phyloP scores from a whole-genome alignment of 257 asterid species.

The Fraxinus cuspidata region DNA sequence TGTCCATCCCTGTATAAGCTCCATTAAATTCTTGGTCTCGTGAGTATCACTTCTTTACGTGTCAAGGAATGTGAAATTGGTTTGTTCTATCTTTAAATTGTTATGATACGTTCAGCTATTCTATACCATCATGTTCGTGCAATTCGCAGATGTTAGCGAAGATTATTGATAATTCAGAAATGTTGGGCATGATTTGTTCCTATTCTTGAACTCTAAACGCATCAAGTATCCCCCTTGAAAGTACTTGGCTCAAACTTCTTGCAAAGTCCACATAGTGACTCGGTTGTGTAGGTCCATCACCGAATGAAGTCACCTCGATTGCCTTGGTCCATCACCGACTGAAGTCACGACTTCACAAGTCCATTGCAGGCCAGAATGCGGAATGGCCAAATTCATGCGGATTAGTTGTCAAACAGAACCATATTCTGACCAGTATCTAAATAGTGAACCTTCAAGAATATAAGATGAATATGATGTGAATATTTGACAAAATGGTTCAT shows the following conservation, averaged over 20 bases:
- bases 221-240: too few species aligned
- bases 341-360: too few species aligned
- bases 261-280: too few species aligned
- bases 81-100: too few species aligned
- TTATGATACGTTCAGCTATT: too few species aligned
- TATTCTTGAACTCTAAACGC: background rate
- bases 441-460: background rate
- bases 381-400: too few species aligned
- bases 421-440: too few species aligned
- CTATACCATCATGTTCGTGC: background rate
- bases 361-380: too few species aligned
- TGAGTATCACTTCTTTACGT: background rate
- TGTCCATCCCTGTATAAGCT: slow-evolving; percentile 80
- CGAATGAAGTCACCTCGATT: too few species aligned
- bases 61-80: background rate
- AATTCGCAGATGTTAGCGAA: background rate
- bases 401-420: too few species aligned
- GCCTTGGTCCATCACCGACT: too few species aligned
- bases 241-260: too few species aligned
- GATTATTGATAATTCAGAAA: background rate
- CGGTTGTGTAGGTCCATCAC: background rate
- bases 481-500: background rate
- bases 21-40: background rate
- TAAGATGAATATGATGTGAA: background rate
- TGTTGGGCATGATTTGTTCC: background rate